Evolutionary conservation across 768 basidiomycete species (phyloP).

Genomic region (Psilocybe cubensis): DNA sequence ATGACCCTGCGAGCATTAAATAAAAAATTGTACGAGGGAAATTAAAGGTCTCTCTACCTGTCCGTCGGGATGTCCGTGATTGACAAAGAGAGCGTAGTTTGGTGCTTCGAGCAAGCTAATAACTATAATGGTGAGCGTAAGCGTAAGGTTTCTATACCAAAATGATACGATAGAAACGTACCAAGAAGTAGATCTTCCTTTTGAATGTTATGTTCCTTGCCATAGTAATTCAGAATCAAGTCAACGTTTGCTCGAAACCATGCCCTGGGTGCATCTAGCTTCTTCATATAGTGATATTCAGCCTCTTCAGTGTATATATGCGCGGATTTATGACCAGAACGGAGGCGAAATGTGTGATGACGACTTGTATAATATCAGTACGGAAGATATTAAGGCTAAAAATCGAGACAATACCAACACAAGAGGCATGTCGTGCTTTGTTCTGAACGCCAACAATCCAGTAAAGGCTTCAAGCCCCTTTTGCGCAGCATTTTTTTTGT

Average conservation of each 20-base stretch:
- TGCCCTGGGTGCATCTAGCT: conserved; percentile 61
- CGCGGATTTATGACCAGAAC: conserved; percentile 66
- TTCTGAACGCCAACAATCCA: conserved; percentile 50
- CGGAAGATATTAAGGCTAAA: background rate
- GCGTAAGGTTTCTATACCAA: background rate
- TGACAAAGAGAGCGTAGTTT: conserved; percentile 77
- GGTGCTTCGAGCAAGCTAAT: conserved; percentile 73
- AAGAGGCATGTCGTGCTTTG: conserved; percentile 9
- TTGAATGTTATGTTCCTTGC: conserved; percentile 46
- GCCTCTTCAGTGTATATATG: conserved; percentile 72
- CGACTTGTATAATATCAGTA: conserved; percentile 37
- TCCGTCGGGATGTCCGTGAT: conserved; percentile 59
- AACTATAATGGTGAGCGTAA: conserved; percentile 33
- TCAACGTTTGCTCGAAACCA: conserved; percentile 80
- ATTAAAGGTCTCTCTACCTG: conserved; percentile 28
- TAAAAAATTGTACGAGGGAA: background rate
- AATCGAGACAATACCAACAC: conserved; percentile 37
- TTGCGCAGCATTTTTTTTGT: conserved; percentile 61
- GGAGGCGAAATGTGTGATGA: conserved; percentile 62
- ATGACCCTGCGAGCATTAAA: conserved; percentile 44
- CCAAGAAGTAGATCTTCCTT: conserved; percentile 65
- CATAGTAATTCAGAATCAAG: conserved; percentile 60
- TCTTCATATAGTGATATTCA: conserved; percentile 68
- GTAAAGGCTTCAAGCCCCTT: conserved; percentile 59
- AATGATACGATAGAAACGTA: conserved; percentile 20